Evolutionary conservation across 352 stramenopile genomes (phyloP).

Genomic region (Globisporangium iwayamae): DNA sequence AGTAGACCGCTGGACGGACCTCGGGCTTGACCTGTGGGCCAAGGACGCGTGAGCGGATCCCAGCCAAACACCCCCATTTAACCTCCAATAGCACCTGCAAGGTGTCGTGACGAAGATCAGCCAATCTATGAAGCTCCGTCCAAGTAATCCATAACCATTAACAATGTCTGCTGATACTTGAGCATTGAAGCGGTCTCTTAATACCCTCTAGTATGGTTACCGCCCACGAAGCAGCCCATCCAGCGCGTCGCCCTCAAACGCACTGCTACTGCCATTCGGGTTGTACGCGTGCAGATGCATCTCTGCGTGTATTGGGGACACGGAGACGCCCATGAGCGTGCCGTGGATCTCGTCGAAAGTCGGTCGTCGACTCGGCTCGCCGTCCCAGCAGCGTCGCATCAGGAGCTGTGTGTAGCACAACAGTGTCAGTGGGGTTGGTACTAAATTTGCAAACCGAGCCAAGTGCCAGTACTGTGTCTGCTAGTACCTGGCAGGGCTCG

Average conservation of each 20-base stretch:
- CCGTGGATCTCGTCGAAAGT: conserved; percentile 64
- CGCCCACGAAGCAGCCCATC: conserved; percentile 43
- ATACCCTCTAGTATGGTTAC: conserved; percentile 12
- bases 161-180: not conserved
- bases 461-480: not conserved
- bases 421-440: not conserved
- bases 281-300: conserved; percentile 18
- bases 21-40: conserved; percentile 67
- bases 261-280: conserved; percentile 12
- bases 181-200: not conserved
- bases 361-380: conserved; percentile 41
- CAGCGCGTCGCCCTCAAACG: conserved; percentile 51
- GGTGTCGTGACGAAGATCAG: not conserved
- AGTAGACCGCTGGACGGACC: conserved; percentile 75
- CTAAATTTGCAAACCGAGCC: not conserved
- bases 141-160: not conserved
- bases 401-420: conserved; percentile 29
- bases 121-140: not conserved
- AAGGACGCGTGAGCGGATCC: conserved; percentile 22
- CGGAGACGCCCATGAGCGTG: conserved; percentile 29
- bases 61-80: not conserved
- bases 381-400: conserved; percentile 68
- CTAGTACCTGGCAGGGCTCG: conserved; percentile 40
- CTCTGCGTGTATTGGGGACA: conserved; percentile 28
- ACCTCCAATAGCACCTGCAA: not conserved